Conservation (phyloP, 2,329 filamentous ascomycete species). For the Fusarium pininemorale region DNA sequence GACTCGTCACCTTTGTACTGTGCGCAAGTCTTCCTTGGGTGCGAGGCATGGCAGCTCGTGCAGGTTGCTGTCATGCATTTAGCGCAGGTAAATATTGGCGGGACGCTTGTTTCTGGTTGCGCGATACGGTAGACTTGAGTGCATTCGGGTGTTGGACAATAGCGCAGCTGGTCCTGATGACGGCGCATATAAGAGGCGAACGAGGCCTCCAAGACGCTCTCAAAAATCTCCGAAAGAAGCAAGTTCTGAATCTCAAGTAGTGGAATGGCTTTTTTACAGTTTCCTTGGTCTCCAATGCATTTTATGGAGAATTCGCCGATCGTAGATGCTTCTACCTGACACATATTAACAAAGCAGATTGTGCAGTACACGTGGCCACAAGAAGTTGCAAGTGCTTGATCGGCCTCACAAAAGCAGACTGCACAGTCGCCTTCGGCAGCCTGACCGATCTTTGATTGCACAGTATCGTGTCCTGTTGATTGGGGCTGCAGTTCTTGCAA, state of each 20-base stretch:
- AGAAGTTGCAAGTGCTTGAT: constrained; percentile 46
- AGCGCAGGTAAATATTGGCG: constrained; percentile 45
- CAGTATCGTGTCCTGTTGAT: rapidly evolving
- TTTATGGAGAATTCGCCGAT: not conserved
- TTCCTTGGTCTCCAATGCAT: not conserved
- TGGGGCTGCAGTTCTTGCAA: constrained; percentile 38
- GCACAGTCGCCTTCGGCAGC: constrained; percentile 38
- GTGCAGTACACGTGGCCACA: constrained; percentile 56
- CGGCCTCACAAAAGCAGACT: constrained; percentile 50
- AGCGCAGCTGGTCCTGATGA: constrained; percentile 45
- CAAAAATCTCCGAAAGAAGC: constrained; percentile 42
- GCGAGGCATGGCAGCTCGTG: constrained; percentile 47
- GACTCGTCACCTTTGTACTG: constrained; percentile 44
- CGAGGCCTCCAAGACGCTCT: constrained; percentile 50
- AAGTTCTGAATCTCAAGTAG: constrained; percentile 35
- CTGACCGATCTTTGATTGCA: not conserved
- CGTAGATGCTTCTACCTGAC: constrained; percentile 1
- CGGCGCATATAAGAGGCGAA: constrained; percentile 48
- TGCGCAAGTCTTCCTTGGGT: constrained; percentile 47
- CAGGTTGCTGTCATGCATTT: constrained; percentile 50
- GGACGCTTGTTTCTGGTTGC: not conserved
- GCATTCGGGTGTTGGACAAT: constrained; percentile 57
- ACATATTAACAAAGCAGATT: constrained; percentile 49
- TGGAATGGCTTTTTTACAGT: constrained; percentile 37
- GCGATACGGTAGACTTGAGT: constrained; percentile 50